phyloP scores from a whole-genome alignment of 2,329 filamentous ascomycete genomes.

The Hypoxylon sp. region DNA sequence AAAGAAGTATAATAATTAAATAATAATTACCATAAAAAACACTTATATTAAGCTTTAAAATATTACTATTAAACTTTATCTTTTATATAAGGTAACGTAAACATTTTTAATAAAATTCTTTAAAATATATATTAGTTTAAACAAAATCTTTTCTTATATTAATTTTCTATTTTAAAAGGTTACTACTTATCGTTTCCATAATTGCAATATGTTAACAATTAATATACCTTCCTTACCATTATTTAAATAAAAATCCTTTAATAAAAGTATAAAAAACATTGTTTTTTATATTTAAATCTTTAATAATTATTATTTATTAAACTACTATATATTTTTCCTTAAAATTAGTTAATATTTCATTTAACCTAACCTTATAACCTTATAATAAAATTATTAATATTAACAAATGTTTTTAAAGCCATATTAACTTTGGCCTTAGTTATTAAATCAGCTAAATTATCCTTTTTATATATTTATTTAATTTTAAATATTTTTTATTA shows the following conservation, averaged over 20 bases:
- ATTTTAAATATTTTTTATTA: neutral
- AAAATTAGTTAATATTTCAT: too few species aligned
- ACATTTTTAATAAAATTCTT: too few species aligned
- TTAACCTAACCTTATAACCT: neutral
- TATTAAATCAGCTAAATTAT: slow-evolving; percentile 1
- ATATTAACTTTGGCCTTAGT: slow-evolving; percentile 3
- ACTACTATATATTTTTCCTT: too few species aligned
- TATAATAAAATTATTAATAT: neutral
- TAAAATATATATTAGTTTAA: too few species aligned
- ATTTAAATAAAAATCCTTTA: neutral
- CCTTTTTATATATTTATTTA: slow-evolving; percentile 8
- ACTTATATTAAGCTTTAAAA: too few species aligned
- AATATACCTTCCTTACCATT: neutral
- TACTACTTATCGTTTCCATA: too few species aligned
- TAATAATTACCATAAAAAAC: too few species aligned
- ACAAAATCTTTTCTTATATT: too few species aligned
- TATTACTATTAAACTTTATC: too few species aligned
- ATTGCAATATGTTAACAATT: neutral
- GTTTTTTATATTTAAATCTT: neutral
- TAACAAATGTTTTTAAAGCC: slow-evolving; percentile 1
- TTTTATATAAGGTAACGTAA: too few species aligned
- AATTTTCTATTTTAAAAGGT: neutral
- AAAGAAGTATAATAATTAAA: too few species aligned
- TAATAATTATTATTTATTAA: neutral
- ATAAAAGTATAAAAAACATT: too few species aligned